A percentile compares a stretch with the other conserved stretches of the same genome.
Evolutionary conservation across 768 basidiomycete species (phyloP).

Genomic region (Suillus subaureus): DNA sequence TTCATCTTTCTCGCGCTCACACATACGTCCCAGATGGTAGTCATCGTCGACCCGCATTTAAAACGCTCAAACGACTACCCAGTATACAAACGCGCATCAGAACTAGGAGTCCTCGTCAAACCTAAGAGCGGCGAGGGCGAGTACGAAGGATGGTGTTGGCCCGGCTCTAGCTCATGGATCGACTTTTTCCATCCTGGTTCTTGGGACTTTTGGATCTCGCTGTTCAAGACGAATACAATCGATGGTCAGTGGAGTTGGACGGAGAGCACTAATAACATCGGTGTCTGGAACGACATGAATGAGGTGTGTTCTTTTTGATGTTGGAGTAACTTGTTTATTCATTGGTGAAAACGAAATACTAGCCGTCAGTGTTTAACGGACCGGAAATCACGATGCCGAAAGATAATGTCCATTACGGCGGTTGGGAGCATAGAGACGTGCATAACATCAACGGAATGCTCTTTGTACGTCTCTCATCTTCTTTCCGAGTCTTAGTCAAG

Average conservation of each 20-base stretch:
- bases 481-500: neutral
- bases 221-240: neutral
- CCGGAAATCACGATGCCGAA: conserved; percentile 89
- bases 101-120: conserved; percentile 83
- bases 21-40: conserved; percentile 74
- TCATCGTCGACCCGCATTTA: conserved; percentile 95
- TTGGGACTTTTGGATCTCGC: conserved; percentile 55
- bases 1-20: neutral
- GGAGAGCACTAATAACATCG: conserved; percentile 64
- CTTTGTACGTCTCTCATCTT: conserved; percentile 49
- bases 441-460: conserved; percentile 99
- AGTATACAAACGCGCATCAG: conserved; percentile 82
- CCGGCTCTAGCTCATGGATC: conserved; percentile 94
- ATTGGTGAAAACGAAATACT: neutral
- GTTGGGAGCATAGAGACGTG: conserved; percentile 97
- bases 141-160: conserved; percentile 99
- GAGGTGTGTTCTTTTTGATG: conserved; percentile 56
- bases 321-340: neutral
- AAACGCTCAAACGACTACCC: conserved; percentile 83
- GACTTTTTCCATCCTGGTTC: conserved; percentile 93
- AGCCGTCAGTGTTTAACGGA: conserved; percentile 98
- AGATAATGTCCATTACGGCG: conserved; percentile 82
- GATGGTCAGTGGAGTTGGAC: conserved; percentile 3
- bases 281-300: conserved; percentile 99
- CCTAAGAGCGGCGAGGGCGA: conserved; percentile 77